Percentiles rank a stretch among this genome's conserved stretches.
Evolutionary conservation across 2,329 filamentous ascomycete genomes (phyloP).

Genomic region (Aspergillus flavus): DNA sequence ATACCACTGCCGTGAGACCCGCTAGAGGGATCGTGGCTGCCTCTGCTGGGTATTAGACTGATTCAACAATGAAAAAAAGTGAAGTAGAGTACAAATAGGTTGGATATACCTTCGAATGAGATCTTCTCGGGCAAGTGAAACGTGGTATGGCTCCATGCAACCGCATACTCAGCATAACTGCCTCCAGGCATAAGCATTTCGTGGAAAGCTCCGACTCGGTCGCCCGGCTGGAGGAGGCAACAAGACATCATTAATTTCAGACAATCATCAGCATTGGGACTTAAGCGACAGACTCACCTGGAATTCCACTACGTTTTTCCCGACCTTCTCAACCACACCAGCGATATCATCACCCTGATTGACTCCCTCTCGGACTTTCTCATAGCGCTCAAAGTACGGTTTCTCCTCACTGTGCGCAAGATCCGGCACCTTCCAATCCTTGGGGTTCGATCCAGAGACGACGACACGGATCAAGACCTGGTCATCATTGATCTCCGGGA

Average conservation of each 20-base stretch:
- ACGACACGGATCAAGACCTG: slow-evolving; percentile 41
- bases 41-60: slow-evolving; percentile 36
- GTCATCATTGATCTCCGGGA: slow-evolving; percentile 37
- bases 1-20: slow-evolving; percentile 57
- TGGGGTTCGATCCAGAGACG: slow-evolving; percentile 46
- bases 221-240: slow-evolving; percentile 41
- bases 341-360: slow-evolving; percentile 59
- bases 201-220: slow-evolving; percentile 55
- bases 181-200: slow-evolving; percentile 54
- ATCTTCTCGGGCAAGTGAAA: slow-evolving; percentile 55
- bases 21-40: slow-evolving; percentile 61
- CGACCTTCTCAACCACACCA: slow-evolving; percentile 54
- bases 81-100: too few relatives aligned
- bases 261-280: too few relatives aligned
- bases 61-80: too few relatives aligned
- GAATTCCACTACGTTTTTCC: slow-evolving; percentile 57
- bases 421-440: slow-evolving; percentile 45
- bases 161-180: slow-evolving; percentile 59
- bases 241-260: too few relatives aligned
- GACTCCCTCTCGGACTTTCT: slow-evolving; percentile 7
- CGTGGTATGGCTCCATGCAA: slow-evolving; percentile 56
- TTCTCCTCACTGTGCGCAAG: background rate
- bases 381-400: too few relatives aligned
- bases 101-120: slow-evolving; percentile 53
- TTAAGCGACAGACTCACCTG: slow-evolving; percentile 24